These are phyloP conservation scores for Monascus ruber DNA, from an alignment of 2,329 filamentous ascomycete species.

Conservation along the genomic window DNA sequence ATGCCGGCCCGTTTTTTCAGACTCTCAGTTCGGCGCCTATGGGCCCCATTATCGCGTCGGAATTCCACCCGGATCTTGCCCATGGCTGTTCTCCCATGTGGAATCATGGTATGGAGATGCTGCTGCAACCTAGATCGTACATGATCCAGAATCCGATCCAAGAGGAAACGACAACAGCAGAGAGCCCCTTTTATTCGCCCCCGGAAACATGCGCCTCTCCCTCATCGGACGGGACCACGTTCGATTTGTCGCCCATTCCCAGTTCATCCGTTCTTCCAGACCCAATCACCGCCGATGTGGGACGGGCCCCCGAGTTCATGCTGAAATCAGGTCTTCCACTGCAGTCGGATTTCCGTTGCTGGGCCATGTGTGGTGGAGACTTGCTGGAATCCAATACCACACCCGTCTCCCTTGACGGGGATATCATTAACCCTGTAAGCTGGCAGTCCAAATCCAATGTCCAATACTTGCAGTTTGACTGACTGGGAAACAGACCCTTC, in stretches of 20 bases:
- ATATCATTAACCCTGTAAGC: conserved; percentile 28
- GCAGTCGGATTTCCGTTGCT: conserved; percentile 19
- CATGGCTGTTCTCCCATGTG: conserved; percentile 23
- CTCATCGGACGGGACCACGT: conserved; percentile 23
- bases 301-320: conserved; percentile 22
- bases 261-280: conserved; percentile 22
- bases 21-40: conserved; percentile 24
- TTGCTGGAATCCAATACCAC: conserved; percentile 22
- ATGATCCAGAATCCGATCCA: conserved; percentile 24
- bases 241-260: conserved; percentile 18
- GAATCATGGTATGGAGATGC: conserved; percentile 22
- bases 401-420: conserved; percentile 22
- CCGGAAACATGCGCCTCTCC: conserved; percentile 36
- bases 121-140: conserved; percentile 17
- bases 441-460: conserved; percentile 26
- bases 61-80: conserved; percentile 21
- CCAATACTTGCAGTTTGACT: conserved; percentile 19
- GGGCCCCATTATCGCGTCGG: conserved; percentile 23
- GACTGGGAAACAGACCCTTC: conserved; percentile 3
- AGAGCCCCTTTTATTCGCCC: conserved; percentile 33
- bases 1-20: conserved; percentile 12
- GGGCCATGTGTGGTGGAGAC: conserved; percentile 19
- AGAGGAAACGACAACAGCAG: conserved; percentile 20
- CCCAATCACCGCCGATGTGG: conserved; percentile 20
- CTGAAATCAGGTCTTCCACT: conserved; percentile 21